Evolutionary conservation across 192 early-diverging fungal genomes (phyloP).

Genomic region (Thoreauomyces humboldtii): DNA sequence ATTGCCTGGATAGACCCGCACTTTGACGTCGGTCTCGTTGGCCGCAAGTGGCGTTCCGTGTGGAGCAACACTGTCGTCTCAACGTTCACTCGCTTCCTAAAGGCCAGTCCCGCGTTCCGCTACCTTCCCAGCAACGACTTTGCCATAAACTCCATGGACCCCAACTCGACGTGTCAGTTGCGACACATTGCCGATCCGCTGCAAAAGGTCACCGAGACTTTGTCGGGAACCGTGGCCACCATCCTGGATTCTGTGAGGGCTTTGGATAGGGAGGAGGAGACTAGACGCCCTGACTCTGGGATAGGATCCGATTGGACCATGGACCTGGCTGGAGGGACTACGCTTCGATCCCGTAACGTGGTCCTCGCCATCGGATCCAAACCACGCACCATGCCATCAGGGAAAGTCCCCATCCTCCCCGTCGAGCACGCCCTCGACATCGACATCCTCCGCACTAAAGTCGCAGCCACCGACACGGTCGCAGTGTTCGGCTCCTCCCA

Average conservation of each 20-base stretch:
- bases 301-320: not conserved
- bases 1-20: conserved; percentile 19
- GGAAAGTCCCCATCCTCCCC: not conserved
- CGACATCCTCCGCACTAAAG: conserved; percentile 4
- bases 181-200: conserved; percentile 2
- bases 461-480: not conserved
- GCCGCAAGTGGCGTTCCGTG: conserved; percentile 13
- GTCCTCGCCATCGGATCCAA: conserved; percentile 19
- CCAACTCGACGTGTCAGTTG: conserved; percentile 3
- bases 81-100: conserved; percentile 11
- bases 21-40: conserved; percentile 13
- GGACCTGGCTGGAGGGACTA: not conserved
- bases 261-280: not conserved
- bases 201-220: not conserved
- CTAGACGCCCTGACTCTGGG: too few species aligned
- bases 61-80: conserved; percentile 13
- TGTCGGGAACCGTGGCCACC: not conserved
- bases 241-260: not conserved
- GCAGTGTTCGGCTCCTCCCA: conserved; percentile 26
- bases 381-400: not conserved
- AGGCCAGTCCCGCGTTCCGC: conserved; percentile 12
- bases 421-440: conserved; percentile 19
- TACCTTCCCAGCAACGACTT: too few species aligned
- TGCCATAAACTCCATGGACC: not conserved
- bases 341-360: not conserved